Percentiles rank a stretch among this genome's conserved stretches.
Evolutionary conservation across 1,139 yeast genomes (phyloP).

Genomic region (Kodamaea derodonti): DNA sequence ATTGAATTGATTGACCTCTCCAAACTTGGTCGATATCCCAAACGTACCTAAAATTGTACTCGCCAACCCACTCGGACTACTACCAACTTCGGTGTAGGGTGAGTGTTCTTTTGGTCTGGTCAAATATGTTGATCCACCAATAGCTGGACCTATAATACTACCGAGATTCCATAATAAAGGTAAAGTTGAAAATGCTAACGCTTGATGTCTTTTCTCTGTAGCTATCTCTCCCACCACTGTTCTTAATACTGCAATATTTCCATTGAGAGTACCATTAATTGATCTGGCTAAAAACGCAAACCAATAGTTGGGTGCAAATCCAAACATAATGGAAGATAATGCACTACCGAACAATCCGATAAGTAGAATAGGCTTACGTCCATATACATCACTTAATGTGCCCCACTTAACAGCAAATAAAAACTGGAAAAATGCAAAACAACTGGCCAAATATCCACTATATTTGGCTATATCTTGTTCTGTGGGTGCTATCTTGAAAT

Average conservation of each 20-base stretch:
- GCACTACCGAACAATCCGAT: slow-evolving; percentile 32
- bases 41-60: neutral
- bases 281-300: slow-evolving; percentile 32
- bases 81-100: slow-evolving; percentile 5
- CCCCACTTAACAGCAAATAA: slow-evolving; percentile 38
- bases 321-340: slow-evolving; percentile 26
- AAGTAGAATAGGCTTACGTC: slow-evolving; percentile 31
- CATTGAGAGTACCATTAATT: slow-evolving; percentile 32
- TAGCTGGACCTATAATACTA: slow-evolving; percentile 36
- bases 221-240: slow-evolving; percentile 39
- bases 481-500: slow-evolving; percentile 31
- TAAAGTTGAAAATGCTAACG: slow-evolving; percentile 32
- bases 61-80: neutral
- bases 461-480: slow-evolving; percentile 34
- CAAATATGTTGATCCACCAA: slow-evolving; percentile 45
- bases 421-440: slow-evolving; percentile 37
- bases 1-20: neutral
- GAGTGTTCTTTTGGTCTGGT: slow-evolving; percentile 25
- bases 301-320: slow-evolving; percentile 31
- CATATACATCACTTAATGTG: slow-evolving; percentile 27
- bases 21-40: neutral
- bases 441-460: slow-evolving; percentile 36
- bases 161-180: slow-evolving; percentile 37
- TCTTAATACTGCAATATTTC: slow-evolving; percentile 35
- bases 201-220: slow-evolving; percentile 34